Evolutionary conservation across 2,329 filamentous ascomycete species (phyloP), one percentile per base, ranked within the genome.

Genomic region (Chaetomium strumarium): DNA sequence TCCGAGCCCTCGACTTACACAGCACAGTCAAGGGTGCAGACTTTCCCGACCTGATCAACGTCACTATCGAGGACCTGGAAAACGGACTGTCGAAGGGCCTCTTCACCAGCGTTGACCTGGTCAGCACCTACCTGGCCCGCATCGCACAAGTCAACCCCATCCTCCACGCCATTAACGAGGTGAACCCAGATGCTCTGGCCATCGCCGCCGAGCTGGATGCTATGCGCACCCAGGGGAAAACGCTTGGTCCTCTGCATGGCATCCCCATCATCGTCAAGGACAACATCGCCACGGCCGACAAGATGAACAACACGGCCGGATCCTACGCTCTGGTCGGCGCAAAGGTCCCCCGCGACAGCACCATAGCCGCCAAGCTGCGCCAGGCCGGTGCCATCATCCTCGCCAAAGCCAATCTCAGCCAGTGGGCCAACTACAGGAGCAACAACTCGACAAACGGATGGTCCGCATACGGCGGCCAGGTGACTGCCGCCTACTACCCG

Each of bases 241-340:
- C 55, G 17, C 30, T 57, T 17, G 66, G 76, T 0, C 79, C 80
- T 2, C 70, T 85, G 0, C 81, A 86, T 62, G 83, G 84, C 6
- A 74, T 86, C 4, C 84, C 83, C 0, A 77, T 86, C 20, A 67
- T 86, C 5, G 72, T 86, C 67, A 87, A 87, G 65, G 79, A 84
- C 67, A 85, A 83, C 62, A 84, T 87, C 45, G 82, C 77, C 13
- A 86, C 83, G 0, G 64, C 68, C 2, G 82, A 86, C 62, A n/a
- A n/a, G n/a, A 83, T 85, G 80, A 76, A 81, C 61, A 85, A 80
- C 56, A 82, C 70, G 0, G 71, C 83, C 3, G 84, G 84, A 2
- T 88, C 84, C 0, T 84, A 76, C 56, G 77, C 81, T 1, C 71
- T 88, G 0, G 69, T 86, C 2, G n/a, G n/a, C n/a, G n/a, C n/a